Percentiles rank a stretch among this genome's conserved stretches.
Evolutionary conservation across 768 basidiomycete species (phyloP).

Genomic region (Suillus subaureus): DNA sequence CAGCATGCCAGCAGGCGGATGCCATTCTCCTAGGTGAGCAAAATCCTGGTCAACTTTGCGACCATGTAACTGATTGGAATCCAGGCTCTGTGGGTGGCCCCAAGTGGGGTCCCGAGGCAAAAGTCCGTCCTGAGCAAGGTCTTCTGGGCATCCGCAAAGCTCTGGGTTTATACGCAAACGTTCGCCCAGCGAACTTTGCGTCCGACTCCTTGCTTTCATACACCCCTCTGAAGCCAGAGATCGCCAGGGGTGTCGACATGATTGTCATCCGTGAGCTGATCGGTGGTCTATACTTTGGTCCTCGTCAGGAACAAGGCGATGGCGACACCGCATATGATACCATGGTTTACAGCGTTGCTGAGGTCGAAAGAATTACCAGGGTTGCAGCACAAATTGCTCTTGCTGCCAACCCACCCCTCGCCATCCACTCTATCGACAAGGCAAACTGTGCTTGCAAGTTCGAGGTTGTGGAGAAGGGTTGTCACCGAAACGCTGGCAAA

Average conservation of each 20-base stretch:
- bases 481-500: slow-evolving; percentile 81
- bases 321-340: slow-evolving; percentile 84
- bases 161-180: slow-evolving; percentile 96
- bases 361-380: slow-evolving; percentile 93
- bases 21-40: slow-evolving; percentile 90
- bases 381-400: slow-evolving; percentile 94
- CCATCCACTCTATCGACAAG: slow-evolving; percentile 95
- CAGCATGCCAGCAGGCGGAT: slow-evolving; percentile 91
- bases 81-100: slow-evolving; percentile 97
- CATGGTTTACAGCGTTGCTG: slow-evolving; percentile 88
- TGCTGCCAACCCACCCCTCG: slow-evolving; percentile 77
- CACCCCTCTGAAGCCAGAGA: slow-evolving; percentile 85
- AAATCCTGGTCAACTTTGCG: neutral
- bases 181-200: slow-evolving; percentile 94
- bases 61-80: slow-evolving; percentile 12
- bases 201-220: slow-evolving; percentile 85
- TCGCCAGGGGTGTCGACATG: slow-evolving; percentile 85
- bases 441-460: slow-evolving; percentile 97
- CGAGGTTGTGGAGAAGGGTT: slow-evolving; percentile 91
- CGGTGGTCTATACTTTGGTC: slow-evolving; percentile 94
- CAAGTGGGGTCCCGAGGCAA: slow-evolving; percentile 91
- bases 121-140: slow-evolving; percentile 91
- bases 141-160: slow-evolving; percentile 87
- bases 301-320: slow-evolving; percentile 83
- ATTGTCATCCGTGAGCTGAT: slow-evolving; percentile 97